A percentile compares a stretch with the other conserved stretches of the same genome.
phyloP scores from a whole-genome alignment of 75 land plant species.

The Cupressus sempervirens region DNA sequence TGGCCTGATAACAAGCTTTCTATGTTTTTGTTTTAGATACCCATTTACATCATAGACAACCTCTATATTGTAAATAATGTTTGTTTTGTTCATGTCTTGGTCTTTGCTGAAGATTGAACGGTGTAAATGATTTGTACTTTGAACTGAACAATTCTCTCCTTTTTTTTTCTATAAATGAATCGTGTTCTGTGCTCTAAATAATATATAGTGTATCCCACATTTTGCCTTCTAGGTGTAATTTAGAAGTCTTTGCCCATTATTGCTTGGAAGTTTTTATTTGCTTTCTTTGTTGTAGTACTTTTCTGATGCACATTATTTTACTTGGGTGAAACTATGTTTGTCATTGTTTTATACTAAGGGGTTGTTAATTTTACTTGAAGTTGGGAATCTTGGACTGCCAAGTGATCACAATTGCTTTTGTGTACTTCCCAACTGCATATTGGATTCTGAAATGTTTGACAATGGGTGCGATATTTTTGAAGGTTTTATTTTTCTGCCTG shows the following conservation, averaged over 20 bases:
- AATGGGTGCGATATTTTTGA: not conserved
- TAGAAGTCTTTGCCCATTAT: not conserved
- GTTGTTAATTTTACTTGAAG: not conserved
- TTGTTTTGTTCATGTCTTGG: not conserved
- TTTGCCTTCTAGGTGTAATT: not conserved
- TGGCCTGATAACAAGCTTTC: not conserved
- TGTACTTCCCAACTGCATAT: not conserved
- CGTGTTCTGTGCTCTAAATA: too few species aligned
- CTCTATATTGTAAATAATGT: not conserved
- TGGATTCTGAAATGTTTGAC: not conserved
- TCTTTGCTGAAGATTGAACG: not conserved
- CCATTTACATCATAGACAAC: not conserved
- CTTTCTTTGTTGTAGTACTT: not conserved
- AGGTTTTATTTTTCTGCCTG: not conserved
- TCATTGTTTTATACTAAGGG: not conserved
- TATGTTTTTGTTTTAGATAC: not conserved
- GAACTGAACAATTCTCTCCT: not conserved
- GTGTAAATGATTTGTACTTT: not conserved
- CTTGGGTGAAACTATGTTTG: not conserved
- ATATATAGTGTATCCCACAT: not conserved
- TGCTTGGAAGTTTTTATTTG: not conserved
- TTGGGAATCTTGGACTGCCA: not conserved
- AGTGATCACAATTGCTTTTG: not conserved
- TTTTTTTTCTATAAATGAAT: not conserved
- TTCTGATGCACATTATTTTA: not conserved